Evolutionary conservation across 1,284 basidiomycete species (phyloP), one percentile per base, ranked within the genome.

Genomic region (Ganoderma lucidum): DNA sequence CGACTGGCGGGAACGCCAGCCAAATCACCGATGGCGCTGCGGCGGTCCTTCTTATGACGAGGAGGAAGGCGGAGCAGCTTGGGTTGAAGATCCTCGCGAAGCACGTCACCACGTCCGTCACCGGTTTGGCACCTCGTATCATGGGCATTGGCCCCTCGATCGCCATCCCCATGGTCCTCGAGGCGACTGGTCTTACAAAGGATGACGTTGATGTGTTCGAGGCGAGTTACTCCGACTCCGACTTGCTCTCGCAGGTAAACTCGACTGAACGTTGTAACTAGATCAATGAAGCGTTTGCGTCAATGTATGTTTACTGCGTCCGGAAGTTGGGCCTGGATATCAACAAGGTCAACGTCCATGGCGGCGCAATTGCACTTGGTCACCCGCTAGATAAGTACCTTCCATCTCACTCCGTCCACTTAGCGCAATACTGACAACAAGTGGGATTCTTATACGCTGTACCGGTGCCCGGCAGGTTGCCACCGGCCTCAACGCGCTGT

Each of bases 271-370:
- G 6, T 44, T 6, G 23, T 10, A 5, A 30, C 14, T 66, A 94
- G 92, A 92, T 96, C 77, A 98, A 98, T 81, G 96, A 98, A 80
- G 95, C 95, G 0, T 96, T 96, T 75, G 94, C 95, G 10, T 96
- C 94, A 0, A 94, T 96, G 84, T 94, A 90, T 65, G 89, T 96
- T 28, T 96, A 97, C 81, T 91, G 89, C 64, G 83, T 96, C 59
- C 89, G 92, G 72, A 84, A 90, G 76, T 86, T 98, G 42, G 86
- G 86, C 39, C 83, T 98, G n/a, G 85, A 89, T 73, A 81, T 83
- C 39, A 86, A 87, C 63, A 90, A 93, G 83, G 92, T 96, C 61
- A 96, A 97, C 77, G 93, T 96, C 15, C 93, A 95, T 74, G 96
- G 96, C 39, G 96, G 96, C 0, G 96, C 95, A 0, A 96, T 96